Evolutionary conservation across 352 stramenopile species (phyloP), one percentile per base, ranked within the genome.

Genomic region (Phytophthora colocasiae): DNA sequence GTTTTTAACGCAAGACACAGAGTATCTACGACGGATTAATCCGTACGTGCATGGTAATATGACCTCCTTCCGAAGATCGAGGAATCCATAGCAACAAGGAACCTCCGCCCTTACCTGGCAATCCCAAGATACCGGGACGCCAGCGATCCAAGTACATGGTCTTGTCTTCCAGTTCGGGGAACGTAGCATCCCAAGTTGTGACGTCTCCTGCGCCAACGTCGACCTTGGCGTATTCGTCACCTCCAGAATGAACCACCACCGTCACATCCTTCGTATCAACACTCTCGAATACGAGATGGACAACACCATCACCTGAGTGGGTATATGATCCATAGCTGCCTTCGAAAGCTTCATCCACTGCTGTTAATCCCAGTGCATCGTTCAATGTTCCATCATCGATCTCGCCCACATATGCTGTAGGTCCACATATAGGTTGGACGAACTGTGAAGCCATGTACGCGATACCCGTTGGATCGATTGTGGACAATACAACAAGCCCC

Each of bases 361-460:
- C 27, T 3, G 22, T 48, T 2, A 74, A 47, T 12, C 66, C 66
- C 32, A 87, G 64, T 1, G 76, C 74, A 22, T 75, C 48, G 17
- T 77, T 49, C 0, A 82, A 19, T 9, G 74, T 71, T 6, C 79
- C 79, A 41, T 85, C 71, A 17, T 78, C 69, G 46, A 88, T 82
- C 3, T 80, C 63, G 3, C 76, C 73, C 2, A 85, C 32, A 51
- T 75, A 84, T 4, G 64, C 54, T 11, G 73, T 83, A 1, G 79
- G 73, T 9, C 72, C 72, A 46, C 79, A 85, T 19, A 85, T 77
- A 0, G 79, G 79, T 45, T 88, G 77, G 0, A 88, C 61, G n/a
- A 82, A 85, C 10, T 84, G 64, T 15, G 76, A 66, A 2, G 69
- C 77, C 74, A 88, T 76, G 26, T 69, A 66, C 6, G 75, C 77